A percentile compares a stretch with the other conserved stretches of the same genome.
Conservation (phyloP, 2,329 filamentous ascomycete genomes). For the Verticillium tricorpus region DNA sequence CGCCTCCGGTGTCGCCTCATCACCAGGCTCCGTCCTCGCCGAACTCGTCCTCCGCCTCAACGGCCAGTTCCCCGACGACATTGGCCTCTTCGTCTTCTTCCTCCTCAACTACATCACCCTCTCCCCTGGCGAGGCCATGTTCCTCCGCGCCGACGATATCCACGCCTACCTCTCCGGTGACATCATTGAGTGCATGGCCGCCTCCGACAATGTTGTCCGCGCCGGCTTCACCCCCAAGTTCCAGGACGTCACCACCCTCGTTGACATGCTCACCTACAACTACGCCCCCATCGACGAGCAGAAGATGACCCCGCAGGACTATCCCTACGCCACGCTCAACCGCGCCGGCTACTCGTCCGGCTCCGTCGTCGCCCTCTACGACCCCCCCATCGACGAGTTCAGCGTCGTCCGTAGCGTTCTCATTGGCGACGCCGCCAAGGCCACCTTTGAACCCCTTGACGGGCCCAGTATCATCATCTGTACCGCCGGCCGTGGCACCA, state of each 20-base stretch:
- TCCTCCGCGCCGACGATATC: constrained; percentile 93
- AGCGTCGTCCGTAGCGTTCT: constrained; percentile 79
- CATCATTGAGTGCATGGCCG: constrained; percentile 98
- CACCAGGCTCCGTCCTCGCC: constrained; percentile 64
- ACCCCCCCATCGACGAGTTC: constrained; percentile 96
- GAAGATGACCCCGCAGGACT: constrained; percentile 83
- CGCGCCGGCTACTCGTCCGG: constrained; percentile 73
- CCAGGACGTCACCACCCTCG: constrained; percentile 88
- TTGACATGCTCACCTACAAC: constrained; percentile 88
- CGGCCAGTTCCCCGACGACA: constrained; percentile 79
- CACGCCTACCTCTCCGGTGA: constrained; percentile 92
- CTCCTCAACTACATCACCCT: constrained; percentile 95
- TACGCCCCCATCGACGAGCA: constrained; percentile 93
- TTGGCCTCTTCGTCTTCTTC: constrained; percentile 92
- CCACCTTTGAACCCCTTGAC: constrained; percentile 79
- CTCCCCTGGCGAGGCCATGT: constrained; percentile 86
- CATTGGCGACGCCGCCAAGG: constrained; percentile 68
- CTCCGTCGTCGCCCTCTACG: constrained; percentile 72
- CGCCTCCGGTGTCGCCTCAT: constrained; percentile 57
- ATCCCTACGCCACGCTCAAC: constrained; percentile 81
- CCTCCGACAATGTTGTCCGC: constrained; percentile 97
- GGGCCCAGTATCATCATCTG: constrained; percentile 93
- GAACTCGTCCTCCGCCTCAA: constrained; percentile 75
- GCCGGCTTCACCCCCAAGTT: constrained; percentile 98
- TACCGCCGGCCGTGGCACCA: constrained; percentile 75